Percentiles rank a stretch among this genome's conserved stretches.
phyloP scores from a whole-genome alignment of 805 yeast species.

The Danielia oregonensis region DNA sequence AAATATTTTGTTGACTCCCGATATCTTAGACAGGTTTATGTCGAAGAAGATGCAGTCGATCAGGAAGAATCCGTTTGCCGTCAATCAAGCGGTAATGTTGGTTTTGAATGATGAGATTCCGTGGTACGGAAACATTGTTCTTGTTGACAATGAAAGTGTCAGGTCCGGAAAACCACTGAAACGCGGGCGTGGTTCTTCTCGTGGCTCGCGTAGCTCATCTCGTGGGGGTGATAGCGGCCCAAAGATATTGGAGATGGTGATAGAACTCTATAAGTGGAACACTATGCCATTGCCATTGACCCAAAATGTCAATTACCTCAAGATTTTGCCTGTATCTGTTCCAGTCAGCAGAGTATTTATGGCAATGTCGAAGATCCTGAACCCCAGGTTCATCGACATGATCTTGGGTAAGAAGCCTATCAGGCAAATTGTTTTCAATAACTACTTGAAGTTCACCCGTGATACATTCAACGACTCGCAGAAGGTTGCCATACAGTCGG shows the following conservation, averaged over 20 bases:
- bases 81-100: conserved; percentile 56
- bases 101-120: conserved; percentile 46
- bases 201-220: conserved; percentile 5
- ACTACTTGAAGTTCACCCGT: conserved; percentile 46
- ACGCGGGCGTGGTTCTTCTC: conserved; percentile 8
- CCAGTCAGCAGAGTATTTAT: conserved; percentile 60
- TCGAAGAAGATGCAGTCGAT: conserved; percentile 48
- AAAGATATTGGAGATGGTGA: conserved; percentile 38
- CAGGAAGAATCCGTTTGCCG: conserved; percentile 56
- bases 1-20: conserved; percentile 42
- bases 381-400: conserved; percentile 50
- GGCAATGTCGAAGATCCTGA: conserved; percentile 60
- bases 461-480: conserved; percentile 57
- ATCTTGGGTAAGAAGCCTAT: conserved; percentile 53
- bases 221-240: conserved; percentile 7
- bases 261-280: conserved; percentile 61
- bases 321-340: conserved; percentile 57
- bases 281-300: conserved; percentile 44
- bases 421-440: conserved; percentile 54
- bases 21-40: conserved; percentile 46
- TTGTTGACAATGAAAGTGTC: conserved; percentile 26
- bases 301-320: conserved; percentile 32
- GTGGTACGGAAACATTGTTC: conserved; percentile 60
- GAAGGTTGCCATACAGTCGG: conserved; percentile 49
- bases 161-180: background rate